Evolutionary conservation across 2,329 filamentous ascomycete species (phyloP).

Genomic region (Coleophoma eucalyptorum): DNA sequence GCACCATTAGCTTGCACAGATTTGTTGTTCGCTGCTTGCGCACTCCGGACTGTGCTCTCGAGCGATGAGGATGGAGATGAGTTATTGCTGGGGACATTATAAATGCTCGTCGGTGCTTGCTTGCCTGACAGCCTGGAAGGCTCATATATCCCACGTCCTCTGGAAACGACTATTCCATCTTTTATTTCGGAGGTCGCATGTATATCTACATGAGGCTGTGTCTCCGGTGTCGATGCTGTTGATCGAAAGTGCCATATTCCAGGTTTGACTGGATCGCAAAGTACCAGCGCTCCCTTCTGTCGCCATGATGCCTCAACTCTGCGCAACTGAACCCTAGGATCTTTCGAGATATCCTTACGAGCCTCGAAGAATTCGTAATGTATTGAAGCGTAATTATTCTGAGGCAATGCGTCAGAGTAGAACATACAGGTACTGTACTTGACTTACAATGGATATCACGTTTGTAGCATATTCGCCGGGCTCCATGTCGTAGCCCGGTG

Average conservation of each 20-base stretch:
- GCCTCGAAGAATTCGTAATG: conserved; percentile 27
- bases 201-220: neutral
- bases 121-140: conserved; percentile 21
- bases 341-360: conserved; percentile 9
- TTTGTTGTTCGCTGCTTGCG: conserved; percentile 22
- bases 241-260: conserved; percentile 26
- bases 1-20: conserved; percentile 14
- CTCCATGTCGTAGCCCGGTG: conserved; percentile 25
- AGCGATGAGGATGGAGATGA: conserved; percentile 24
- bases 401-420: conserved; percentile 1
- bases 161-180: neutral
- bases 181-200: no score
- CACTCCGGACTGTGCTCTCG: conserved; percentile 19
- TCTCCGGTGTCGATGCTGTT: neutral
- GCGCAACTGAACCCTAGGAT: conserved; percentile 21
- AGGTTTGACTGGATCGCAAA: conserved; percentile 20
- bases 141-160: conserved; percentile 23
- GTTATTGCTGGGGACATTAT: conserved; percentile 18
- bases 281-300: conserved; percentile 21
- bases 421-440: conserved; percentile 2
- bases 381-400: conserved; percentile 28
- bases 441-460: conserved; percentile 28
- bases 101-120: conserved; percentile 9
- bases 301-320: conserved; percentile 23
- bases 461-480: conserved; percentile 29